Percentiles rank a stretch among this genome's conserved stretches.
Evolutionary conservation across 257 asterid genomes (phyloP).

Genomic region (Nicotiana obtusifolia): DNA sequence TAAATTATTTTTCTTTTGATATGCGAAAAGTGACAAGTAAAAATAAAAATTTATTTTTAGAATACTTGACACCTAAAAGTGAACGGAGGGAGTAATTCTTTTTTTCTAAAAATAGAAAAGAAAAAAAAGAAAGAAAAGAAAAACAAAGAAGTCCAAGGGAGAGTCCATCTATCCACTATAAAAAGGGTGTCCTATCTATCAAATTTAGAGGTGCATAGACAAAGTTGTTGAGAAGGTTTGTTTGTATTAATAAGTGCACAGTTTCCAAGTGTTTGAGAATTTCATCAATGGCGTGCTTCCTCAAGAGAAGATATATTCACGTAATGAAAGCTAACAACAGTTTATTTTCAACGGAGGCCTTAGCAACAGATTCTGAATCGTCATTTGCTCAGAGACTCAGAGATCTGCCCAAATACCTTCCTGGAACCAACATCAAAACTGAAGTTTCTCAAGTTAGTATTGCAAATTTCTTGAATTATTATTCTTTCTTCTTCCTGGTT

Average conservation of each 20-base stretch:
- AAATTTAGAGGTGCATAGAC: background rate
- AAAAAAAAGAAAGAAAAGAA: too few relatives aligned
- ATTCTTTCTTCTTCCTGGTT: too few relatives aligned
- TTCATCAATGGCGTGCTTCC: background rate
- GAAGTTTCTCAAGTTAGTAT: constrained; percentile 8
- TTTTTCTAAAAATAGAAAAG: too few relatives aligned
- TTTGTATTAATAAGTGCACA: too few relatives aligned
- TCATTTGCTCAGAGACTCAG: constrained; percentile 1
- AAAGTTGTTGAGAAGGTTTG: background rate
- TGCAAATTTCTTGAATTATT: background rate
- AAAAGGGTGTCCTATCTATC: background rate
- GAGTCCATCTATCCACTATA: too few relatives aligned
- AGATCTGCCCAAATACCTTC: constrained; percentile 2
- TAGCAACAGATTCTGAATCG: background rate
- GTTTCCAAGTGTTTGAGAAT: background rate
- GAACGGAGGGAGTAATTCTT: too few relatives aligned
- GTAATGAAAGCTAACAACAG: background rate
- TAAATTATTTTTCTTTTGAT: too few relatives aligned
- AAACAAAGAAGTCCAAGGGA: too few relatives aligned
- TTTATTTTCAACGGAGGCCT: background rate
- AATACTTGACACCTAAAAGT: too few relatives aligned
- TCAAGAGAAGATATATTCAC: background rate
- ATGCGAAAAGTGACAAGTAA: too few relatives aligned
- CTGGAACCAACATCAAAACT: background rate
- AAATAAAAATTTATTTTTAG: too few relatives aligned